phyloP scores from a whole-genome alignment of 1,139 yeast genomes.

The Candida anutae region DNA sequence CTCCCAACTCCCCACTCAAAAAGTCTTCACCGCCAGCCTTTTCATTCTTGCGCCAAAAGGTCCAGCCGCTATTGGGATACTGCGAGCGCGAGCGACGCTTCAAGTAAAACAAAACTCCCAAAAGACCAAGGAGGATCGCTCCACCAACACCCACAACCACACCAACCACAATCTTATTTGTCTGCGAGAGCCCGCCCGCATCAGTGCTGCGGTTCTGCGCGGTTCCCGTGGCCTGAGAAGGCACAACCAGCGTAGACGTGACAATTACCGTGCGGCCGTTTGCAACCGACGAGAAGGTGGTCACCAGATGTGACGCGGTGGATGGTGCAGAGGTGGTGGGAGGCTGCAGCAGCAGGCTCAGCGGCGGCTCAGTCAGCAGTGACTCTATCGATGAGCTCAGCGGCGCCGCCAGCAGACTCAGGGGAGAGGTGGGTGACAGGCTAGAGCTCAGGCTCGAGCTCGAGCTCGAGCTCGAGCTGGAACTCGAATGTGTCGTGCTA shows the following conservation, averaged over 20 bases:
- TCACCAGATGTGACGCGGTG: slow-evolving; percentile 3
- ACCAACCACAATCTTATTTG: slow-evolving; percentile 42
- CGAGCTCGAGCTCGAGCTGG: not conserved
- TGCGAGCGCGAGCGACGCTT: slow-evolving; percentile 26
- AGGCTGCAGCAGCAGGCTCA: slow-evolving; percentile 7
- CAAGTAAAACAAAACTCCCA: slow-evolving; percentile 27
- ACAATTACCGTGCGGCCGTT: slow-evolving; percentile 33
- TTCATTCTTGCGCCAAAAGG: slow-evolving; percentile 45
- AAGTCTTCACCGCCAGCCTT: slow-evolving; percentile 45
- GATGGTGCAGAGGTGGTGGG: slow-evolving; percentile 8
- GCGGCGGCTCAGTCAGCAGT: slow-evolving; percentile 3
- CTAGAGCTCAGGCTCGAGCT: not conserved
- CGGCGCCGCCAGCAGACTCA: not conserved
- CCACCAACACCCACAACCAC: slow-evolving; percentile 48
- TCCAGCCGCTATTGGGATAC: slow-evolving; percentile 34
- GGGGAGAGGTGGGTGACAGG: not conserved
- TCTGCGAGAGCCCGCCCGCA: slow-evolving; percentile 28
- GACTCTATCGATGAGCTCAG: not conserved
- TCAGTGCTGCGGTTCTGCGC: slow-evolving; percentile 9
- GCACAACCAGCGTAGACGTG: slow-evolving; percentile 28
- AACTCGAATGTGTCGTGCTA: not conserved
- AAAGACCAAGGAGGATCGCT: slow-evolving; percentile 29
- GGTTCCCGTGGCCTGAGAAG: slow-evolving; percentile 20
- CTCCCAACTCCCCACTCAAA: slow-evolving; percentile 54
- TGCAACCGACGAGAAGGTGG: slow-evolving; percentile 15